Percentiles rank a stretch among this genome's conserved stretches.
phyloP scores from a whole-genome alignment of 345 rosid genomes.

The Acer saccharum region DNA sequence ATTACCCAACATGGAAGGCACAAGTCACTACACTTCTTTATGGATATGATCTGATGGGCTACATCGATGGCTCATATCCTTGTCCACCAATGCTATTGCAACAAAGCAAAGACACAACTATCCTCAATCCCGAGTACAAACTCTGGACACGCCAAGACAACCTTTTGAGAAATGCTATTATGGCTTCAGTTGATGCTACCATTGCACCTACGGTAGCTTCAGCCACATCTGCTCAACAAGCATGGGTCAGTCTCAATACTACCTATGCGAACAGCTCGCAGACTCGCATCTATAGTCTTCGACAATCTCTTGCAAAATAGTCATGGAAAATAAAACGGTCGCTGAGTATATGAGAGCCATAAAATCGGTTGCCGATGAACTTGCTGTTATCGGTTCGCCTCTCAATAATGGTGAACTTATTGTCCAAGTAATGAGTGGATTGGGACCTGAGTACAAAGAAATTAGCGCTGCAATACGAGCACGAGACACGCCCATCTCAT shows the following conservation, averaged over 20 bases:
- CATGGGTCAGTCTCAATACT: too few relatives aligned
- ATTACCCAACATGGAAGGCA: background rate
- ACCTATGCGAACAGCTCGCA: too few relatives aligned
- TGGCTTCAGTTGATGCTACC: background rate
- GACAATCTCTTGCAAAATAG: too few relatives aligned
- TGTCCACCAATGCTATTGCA: too few relatives aligned
- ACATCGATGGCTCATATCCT: background rate
- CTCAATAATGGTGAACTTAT: background rate
- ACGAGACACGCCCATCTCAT: background rate
- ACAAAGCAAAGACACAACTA: too few relatives aligned
- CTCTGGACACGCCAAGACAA: background rate
- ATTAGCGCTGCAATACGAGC: background rate
- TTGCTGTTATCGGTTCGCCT: too few relatives aligned
- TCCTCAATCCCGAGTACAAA: background rate
- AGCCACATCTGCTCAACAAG: background rate
- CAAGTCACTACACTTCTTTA: background rate
- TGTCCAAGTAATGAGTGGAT: background rate
- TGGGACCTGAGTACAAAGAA: background rate
- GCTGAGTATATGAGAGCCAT: too few relatives aligned
- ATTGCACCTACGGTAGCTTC: background rate
- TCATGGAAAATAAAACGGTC: too few relatives aligned
- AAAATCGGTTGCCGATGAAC: too few relatives aligned
- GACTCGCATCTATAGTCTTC: too few relatives aligned
- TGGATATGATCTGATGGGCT: background rate
- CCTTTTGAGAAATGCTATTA: background rate